Evolutionary conservation across 1,284 basidiomycete genomes (phyloP), one percentile per base, ranked within the genome.

Genomic region (Acaromyces ingoldii): DNA sequence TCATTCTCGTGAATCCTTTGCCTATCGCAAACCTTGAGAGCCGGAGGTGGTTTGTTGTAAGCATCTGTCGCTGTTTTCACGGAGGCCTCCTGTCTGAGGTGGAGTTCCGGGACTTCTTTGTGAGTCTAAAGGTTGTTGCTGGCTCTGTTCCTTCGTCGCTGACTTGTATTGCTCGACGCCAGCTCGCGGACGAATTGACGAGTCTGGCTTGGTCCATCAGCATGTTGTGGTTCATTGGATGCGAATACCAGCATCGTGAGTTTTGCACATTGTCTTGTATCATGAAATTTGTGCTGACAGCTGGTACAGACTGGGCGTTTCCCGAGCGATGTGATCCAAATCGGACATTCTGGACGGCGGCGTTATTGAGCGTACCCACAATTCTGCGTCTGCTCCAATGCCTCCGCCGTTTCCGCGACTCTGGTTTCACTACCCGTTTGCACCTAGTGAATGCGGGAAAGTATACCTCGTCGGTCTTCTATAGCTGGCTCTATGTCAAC

Each of bases 371-470:
- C 77, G 62, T 89, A 0, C 89, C 89, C 0, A 80, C 86, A 13
- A 51, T 87, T 1, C 78, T 84, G 29, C 89, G 92, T 78, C 73
- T 91, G 40, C 79, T 88, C 10, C 92, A 97, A 74, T 90, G 88
- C 74, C 67, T 93, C 37, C 86, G 85, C 65, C 89, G 92, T 79
- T 96, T 85, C 74, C 76, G 77, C 33, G 91, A 95, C 73, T 89
- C 87, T 6, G 78, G 64, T 25, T 55, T 58, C 36, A 48, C 79
- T 37, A 77, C 87, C 26, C 67, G 78, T 25, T 86, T 86, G 0
- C 91, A 96, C 79, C 78, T 96, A 28, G 82, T 95, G 72, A 96
- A 96, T 61, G 89, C 52, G 19, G 21, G 24, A 22, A 54, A 54
- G 28, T 54, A 54, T 31, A 29, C 47, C 24, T 33, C 26, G 15